A percentile compares a stretch with the other conserved stretches of the same genome.
Conservation (phyloP, 208 protist species). For the Tritrichomonas musculus region DNA sequence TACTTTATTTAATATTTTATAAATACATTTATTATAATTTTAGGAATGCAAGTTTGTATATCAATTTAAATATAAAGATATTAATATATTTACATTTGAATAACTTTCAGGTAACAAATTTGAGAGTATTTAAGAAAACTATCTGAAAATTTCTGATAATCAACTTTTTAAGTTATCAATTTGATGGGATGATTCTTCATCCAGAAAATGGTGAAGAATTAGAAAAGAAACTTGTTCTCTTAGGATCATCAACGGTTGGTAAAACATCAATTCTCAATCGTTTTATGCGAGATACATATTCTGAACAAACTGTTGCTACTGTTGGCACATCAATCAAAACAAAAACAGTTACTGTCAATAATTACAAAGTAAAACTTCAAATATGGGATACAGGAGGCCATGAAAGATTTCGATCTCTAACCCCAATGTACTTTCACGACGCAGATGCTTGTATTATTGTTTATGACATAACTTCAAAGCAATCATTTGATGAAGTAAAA, state of each 20-base stretch:
- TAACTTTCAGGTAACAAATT: too few relatives aligned
- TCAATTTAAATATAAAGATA: too few relatives aligned
- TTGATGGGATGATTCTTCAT: too few relatives aligned
- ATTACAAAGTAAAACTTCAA: background rate
- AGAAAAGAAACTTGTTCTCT: background rate
- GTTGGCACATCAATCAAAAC: background rate
- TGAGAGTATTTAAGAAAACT: too few relatives aligned
- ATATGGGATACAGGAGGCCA: conserved; percentile 12
- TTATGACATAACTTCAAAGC: background rate
- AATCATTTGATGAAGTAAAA: background rate
- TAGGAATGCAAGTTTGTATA: too few relatives aligned
- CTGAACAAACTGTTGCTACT: background rate
- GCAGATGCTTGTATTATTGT: background rate
- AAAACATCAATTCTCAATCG: background rate
- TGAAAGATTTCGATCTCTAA: background rate
- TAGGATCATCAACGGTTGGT: background rate
- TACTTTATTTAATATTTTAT: too few relatives aligned
- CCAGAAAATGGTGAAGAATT: too few relatives aligned
- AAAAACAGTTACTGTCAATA: background rate
- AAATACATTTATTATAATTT: too few relatives aligned
- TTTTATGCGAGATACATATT: background rate
- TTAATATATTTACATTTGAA: too few relatives aligned
- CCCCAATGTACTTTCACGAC: background rate
- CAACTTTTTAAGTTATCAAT: too few relatives aligned
- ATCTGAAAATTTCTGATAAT: too few relatives aligned